These are phyloP conservation scores for Cutaneotrichosporon dermatis DNA, from an alignment of 1,284 basidiomycete species.

Conservation along the genomic window DNA sequence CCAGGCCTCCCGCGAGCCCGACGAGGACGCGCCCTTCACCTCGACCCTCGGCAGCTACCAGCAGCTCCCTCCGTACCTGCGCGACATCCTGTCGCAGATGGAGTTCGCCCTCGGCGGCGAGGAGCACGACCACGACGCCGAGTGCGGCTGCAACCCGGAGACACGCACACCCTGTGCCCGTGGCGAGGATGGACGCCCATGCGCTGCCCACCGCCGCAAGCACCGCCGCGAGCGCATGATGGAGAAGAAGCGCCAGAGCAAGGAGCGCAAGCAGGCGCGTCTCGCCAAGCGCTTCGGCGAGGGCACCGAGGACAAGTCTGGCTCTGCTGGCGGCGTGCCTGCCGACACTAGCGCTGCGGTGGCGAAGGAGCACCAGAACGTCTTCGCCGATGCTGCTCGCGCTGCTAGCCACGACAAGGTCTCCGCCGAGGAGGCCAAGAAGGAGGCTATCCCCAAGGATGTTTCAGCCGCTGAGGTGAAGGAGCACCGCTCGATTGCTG, in stretches of 20 bases:
- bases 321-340: neutral
- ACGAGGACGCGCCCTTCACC: conserved; percentile 22
- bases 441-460: conserved; percentile 50
- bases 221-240: neutral
- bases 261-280: neutral
- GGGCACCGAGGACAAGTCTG: neutral
- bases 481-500: neutral
- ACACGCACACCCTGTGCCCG: conserved; percentile 4
- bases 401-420: neutral
- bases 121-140: neutral
- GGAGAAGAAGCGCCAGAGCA: conserved; percentile 18
- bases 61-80: conserved; percentile 25
- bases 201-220: neutral
- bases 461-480: neutral
- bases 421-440: neutral
- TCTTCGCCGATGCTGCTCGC: neutral
- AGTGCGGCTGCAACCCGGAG: conserved; percentile 5
- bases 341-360: neutral
- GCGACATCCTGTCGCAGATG: conserved; percentile 27
- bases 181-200: conserved; percentile 3
- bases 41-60: conserved; percentile 23
- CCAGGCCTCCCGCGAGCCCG: conserved; percentile 4
- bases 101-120: conserved; percentile 14
- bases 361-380: neutral
- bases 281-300: neutral